A percentile compares a stretch with the other conserved stretches of the same genome.
Evolutionary conservation across 352 stramenopile species (phyloP).

Genomic region (Phytopythium helicoides): DNA sequence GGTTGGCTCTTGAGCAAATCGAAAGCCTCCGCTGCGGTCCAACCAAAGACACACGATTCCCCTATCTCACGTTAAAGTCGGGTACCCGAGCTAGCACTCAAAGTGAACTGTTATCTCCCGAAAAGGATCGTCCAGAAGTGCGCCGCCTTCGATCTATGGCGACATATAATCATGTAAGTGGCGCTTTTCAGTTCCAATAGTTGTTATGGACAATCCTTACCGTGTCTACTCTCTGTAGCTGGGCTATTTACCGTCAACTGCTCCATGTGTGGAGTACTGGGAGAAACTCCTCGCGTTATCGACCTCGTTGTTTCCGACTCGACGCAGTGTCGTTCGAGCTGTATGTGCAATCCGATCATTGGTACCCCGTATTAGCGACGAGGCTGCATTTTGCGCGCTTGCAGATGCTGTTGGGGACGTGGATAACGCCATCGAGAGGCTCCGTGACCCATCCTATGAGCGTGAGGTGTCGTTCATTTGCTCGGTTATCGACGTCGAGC

Average conservation of each 20-base stretch:
- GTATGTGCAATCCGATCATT: constrained; percentile 24
- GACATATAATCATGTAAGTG: constrained; percentile 38
- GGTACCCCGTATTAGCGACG: constrained; percentile 41
- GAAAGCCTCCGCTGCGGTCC: constrained; percentile 11
- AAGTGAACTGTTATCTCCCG: constrained; percentile 47
- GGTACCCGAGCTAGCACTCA: constrained; percentile 10
- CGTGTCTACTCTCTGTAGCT: constrained; percentile 19
- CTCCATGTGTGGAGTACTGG: constrained; percentile 61
- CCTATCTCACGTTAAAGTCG: not conserved
- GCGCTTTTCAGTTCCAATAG: no score
- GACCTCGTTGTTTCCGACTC: constrained; percentile 49
- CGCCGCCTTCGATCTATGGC: constrained; percentile 67
- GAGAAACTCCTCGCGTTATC: constrained; percentile 40
- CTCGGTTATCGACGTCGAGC: constrained; percentile 41
- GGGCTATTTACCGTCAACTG: constrained; percentile 48
- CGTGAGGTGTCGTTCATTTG: constrained; percentile 60
- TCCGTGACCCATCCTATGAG: constrained; percentile 53
- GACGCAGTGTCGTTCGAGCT: constrained; percentile 27
- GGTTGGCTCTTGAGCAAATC: constrained; percentile 23
- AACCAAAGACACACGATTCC: not conserved
- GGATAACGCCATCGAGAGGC: constrained; percentile 43
- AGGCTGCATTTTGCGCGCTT: constrained; percentile 54
- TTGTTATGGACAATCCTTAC: not conserved
- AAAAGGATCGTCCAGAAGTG: constrained; percentile 43
- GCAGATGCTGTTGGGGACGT: constrained; percentile 53